Evolutionary conservation across 2,329 filamentous ascomycete genomes (phyloP).

Genomic region (Sporothrix inflata): DNA sequence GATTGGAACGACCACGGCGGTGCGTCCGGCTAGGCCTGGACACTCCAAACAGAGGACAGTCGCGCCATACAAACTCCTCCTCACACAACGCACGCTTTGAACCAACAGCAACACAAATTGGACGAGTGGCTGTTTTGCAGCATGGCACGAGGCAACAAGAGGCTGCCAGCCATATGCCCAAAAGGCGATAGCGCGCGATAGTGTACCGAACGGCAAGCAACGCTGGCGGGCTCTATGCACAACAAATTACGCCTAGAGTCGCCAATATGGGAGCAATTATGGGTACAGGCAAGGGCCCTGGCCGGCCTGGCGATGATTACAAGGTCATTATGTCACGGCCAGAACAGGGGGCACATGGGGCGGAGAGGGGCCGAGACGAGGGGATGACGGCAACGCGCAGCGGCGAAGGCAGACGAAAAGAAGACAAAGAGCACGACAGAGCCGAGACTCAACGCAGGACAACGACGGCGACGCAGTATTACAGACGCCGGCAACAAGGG

Average conservation of each 20-base stretch:
- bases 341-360: not conserved
- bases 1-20: not conserved
- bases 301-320: not conserved
- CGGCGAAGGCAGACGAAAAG: not conserved
- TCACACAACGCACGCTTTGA: constrained; percentile 19
- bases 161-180: constrained; percentile 14
- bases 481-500: not conserved
- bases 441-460: not conserved
- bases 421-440: not conserved
- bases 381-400: not conserved
- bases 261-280: constrained; percentile 11
- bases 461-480: not conserved
- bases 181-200: constrained; percentile 24
- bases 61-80: not conserved
- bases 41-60: not conserved
- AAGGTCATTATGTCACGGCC: constrained; percentile 22
- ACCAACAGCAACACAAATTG: constrained; percentile 1
- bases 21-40: not conserved
- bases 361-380: constrained; percentile 6
- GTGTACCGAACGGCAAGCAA: constrained; percentile 21
- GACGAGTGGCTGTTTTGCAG: constrained; percentile 19
- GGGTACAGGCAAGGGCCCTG: not conserved
- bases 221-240: constrained; percentile 17
- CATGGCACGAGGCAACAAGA: constrained; percentile 22
- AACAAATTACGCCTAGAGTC: constrained; percentile 20